Conservation (phyloP, 768 basidiomycete species). For the Amanita molliuscula region DNA sequence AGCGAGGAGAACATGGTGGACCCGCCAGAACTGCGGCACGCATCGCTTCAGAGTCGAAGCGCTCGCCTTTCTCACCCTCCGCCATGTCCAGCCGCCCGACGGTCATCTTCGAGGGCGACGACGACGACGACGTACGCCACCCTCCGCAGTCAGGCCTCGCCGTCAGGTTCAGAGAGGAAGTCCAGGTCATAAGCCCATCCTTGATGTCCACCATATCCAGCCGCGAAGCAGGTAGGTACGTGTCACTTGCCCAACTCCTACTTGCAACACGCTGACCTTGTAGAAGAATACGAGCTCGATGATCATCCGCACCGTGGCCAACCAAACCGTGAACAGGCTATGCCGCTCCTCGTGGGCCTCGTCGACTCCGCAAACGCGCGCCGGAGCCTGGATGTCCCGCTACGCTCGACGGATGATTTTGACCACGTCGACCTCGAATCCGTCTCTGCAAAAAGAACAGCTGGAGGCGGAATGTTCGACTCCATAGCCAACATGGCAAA, state of each 20-base stretch:
- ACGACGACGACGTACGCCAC: conserved; percentile 22
- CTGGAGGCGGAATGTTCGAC: conserved; percentile 68
- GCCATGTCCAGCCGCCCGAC: conserved; percentile 12
- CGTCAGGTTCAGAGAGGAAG: conserved; percentile 60
- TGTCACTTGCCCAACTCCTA: conserved; percentile 10
- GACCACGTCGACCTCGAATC: conserved; percentile 51
- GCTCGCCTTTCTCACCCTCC: background rate
- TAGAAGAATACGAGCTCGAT: conserved; percentile 70
- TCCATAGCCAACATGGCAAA: conserved; percentile 94
- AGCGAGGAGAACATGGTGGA: conserved; percentile 1
- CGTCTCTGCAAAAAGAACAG: conserved; percentile 50
- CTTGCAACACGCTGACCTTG: background rate
- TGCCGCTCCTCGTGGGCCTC: conserved; percentile 75
- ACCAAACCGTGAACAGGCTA: conserved; percentile 39
- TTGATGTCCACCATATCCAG: conserved; percentile 66
- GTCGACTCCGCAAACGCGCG: conserved; percentile 54
- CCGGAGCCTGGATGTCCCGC: conserved; percentile 46
- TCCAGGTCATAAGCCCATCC: conserved; percentile 57
- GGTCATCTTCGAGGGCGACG: conserved; percentile 42
- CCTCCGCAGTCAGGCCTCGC: conserved; percentile 23
- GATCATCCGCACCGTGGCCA: conserved; percentile 25
- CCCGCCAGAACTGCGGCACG: conserved; percentile 7
- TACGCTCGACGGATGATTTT: conserved; percentile 25
- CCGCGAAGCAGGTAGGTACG: conserved; percentile 69
- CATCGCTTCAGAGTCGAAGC: too few species aligned